Percentiles rank a stretch among this genome's conserved stretches.
These are phyloP conservation scores for Keithomyces neogunnii DNA, from an alignment of 2,329 filamentous ascomycete genomes.

Conservation along the genomic window DNA sequence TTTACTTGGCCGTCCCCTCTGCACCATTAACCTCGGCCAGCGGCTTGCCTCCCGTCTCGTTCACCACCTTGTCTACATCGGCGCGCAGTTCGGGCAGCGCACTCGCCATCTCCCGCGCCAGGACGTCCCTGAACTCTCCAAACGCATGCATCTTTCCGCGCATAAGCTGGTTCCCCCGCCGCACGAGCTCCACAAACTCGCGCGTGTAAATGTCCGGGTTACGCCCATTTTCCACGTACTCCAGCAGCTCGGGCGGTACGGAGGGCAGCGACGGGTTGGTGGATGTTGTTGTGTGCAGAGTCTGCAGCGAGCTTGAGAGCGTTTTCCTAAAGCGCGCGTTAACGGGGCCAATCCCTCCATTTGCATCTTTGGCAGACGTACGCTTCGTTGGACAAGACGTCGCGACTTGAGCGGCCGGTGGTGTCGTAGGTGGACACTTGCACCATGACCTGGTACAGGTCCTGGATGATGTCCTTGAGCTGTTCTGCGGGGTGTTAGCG, in stretches of 20 bases:
- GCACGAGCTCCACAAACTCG: constrained; percentile 63
- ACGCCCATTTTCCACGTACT: constrained; percentile 62
- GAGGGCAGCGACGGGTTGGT: constrained; percentile 34
- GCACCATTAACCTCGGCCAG: neutral
- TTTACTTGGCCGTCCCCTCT: too few relatives aligned
- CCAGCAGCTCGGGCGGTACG: constrained; percentile 54
- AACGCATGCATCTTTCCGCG: constrained; percentile 58
- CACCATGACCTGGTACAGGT: constrained; percentile 56
- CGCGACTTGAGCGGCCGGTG: constrained; percentile 39
- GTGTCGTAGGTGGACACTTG: constrained; percentile 54
- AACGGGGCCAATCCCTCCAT: too few relatives aligned
- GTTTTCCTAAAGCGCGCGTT: constrained; percentile 22
- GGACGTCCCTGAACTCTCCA: constrained; percentile 49
- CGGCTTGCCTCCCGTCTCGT: constrained; percentile 31
- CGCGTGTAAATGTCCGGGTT: constrained; percentile 69
- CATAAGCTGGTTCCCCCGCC: constrained; percentile 58
- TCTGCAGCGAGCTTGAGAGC: constrained; percentile 29
- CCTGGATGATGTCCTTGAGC: constrained; percentile 54
- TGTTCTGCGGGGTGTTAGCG: constrained; percentile 31
- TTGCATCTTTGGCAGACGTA: constrained; percentile 13
- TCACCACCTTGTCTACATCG: constrained; percentile 43
- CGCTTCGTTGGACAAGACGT: constrained; percentile 49
- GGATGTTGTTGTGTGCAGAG: constrained; percentile 31
- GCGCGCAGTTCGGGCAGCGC: constrained; percentile 51
- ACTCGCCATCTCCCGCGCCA: constrained; percentile 48